Percentiles rank a stretch among this genome's conserved stretches.
Evolutionary conservation across 805 yeast genomes (phyloP).

Genomic region (Metschnikowia koreensis): DNA sequence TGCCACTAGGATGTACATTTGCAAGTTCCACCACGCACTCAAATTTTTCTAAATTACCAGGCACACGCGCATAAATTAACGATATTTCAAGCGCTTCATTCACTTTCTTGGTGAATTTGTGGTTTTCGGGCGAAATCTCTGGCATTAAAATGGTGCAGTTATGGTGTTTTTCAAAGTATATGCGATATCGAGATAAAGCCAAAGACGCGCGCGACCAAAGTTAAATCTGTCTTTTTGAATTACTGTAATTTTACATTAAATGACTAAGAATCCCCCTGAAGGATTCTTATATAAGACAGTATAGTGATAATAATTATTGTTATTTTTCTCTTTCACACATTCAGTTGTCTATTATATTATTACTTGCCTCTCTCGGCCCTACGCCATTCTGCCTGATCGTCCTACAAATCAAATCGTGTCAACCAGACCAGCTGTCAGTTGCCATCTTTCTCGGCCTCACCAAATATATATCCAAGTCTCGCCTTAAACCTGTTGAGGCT

Average conservation of each 20-base stretch:
- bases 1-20: conserved; percentile 2
- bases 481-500: conserved; percentile 8
- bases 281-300: too few species aligned
- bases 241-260: too few species aligned
- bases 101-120: conserved; percentile 6
- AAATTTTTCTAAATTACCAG: conserved; percentile 7
- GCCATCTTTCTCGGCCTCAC: too few species aligned
- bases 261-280: too few species aligned
- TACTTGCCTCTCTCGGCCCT: neutral
- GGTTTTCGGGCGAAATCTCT: conserved; percentile 1
- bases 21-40: conserved; percentile 12
- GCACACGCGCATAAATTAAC: conserved; percentile 6
- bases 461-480: neutral
- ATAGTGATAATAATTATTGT: neutral
- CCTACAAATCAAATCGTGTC: neutral
- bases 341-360: neutral
- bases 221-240: neutral
- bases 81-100: conserved; percentile 8
- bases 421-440: neutral
- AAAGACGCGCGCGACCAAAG: too few species aligned
- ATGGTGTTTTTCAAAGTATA: neutral
- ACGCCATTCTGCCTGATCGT: neutral
- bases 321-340: neutral
- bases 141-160: neutral
- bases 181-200: neutral